A percentile compares a stretch with the other conserved stretches of the same genome.
Conservation (phyloP, 2,329 filamentous ascomycete species). For the Fusarium globosum region DNA sequence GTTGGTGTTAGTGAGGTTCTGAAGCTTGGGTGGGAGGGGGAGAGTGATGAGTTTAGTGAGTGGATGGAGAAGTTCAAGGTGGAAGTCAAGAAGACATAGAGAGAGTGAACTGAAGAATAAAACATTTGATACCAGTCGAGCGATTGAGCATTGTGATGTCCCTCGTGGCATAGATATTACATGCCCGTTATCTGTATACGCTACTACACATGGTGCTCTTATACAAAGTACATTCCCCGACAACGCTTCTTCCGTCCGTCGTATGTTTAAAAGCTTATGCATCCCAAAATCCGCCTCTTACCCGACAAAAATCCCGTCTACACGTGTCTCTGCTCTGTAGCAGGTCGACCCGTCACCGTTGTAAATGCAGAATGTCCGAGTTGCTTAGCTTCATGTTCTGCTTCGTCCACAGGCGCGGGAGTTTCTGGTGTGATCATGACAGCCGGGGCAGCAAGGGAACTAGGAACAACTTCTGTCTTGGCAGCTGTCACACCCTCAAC, state of each 20-base stretch:
- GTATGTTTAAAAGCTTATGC: conserved; percentile 2
- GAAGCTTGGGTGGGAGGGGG: conserved; percentile 69
- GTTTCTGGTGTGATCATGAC: conserved; percentile 64
- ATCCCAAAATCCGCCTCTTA: conserved; percentile 33
- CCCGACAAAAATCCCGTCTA: conserved; percentile 37
- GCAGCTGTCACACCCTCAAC: conserved; percentile 38
- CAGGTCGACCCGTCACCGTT: conserved; percentile 37
- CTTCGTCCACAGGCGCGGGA: conserved; percentile 51
- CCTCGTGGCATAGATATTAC: conserved; percentile 22
- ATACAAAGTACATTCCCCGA: conserved; percentile 43
- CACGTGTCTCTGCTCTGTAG: background rate
- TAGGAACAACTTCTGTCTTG: conserved; percentile 3
- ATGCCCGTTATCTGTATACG: conserved; percentile 23
- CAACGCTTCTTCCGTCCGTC: background rate
- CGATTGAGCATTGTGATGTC: background rate
- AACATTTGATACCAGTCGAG: conserved; percentile 40
- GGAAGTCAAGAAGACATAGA: conserved; percentile 59
- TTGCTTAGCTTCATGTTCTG: conserved; percentile 56
- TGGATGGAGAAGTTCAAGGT: conserved; percentile 74
- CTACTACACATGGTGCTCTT: conserved; percentile 27
- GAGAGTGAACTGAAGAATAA: background rate
- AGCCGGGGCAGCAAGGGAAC: conserved; percentile 50
- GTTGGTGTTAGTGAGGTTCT: conserved; percentile 67
- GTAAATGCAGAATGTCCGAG: conserved; percentile 54
- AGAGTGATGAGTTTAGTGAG: conserved; percentile 79